Conservation (phyloP, 768 basidiomycete genomes). For the Crepidotus variabilis region DNA sequence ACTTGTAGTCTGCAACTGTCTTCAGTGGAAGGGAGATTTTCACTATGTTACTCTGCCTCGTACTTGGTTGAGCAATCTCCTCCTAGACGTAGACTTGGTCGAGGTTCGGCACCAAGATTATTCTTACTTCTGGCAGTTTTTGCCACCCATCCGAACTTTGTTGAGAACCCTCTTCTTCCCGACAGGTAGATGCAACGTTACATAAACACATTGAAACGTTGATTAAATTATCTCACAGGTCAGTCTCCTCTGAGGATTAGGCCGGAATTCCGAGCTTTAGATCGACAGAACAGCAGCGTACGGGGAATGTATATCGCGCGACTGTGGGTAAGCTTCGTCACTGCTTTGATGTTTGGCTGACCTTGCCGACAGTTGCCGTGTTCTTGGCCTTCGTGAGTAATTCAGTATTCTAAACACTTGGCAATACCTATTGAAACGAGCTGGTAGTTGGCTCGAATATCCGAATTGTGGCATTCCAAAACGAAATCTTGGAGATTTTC, state of each 20-base stretch:
- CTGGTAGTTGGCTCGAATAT: conserved; percentile 13
- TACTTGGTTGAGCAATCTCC: conserved; percentile 40
- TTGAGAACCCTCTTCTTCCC: conserved; percentile 6
- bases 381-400: conserved; percentile 14
- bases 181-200: background rate
- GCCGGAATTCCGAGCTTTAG: background rate
- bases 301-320: conserved; percentile 12
- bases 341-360: background rate
- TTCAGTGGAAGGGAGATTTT: conserved; percentile 19
- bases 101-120: conserved; percentile 6
- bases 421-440: background rate
- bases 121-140: conserved; percentile 4
- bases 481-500: conserved; percentile 5
- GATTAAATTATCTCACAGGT: background rate
- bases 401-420: background rate
- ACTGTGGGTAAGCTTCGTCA: conserved; percentile 3
- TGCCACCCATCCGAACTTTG: conserved; percentile 8
- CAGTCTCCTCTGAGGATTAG: background rate
- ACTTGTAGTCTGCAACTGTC: conserved; percentile 30
- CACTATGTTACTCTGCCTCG: conserved; percentile 51
- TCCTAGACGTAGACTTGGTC: conserved; percentile 8
- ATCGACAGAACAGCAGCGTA: background rate
- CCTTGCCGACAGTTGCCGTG: conserved; percentile 8
- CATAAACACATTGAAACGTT: background rate
- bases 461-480: background rate